Evolutionary conservation across 176 grass and related monocot species (phyloP).

Genomic region (Bromus sterilis): DNA sequence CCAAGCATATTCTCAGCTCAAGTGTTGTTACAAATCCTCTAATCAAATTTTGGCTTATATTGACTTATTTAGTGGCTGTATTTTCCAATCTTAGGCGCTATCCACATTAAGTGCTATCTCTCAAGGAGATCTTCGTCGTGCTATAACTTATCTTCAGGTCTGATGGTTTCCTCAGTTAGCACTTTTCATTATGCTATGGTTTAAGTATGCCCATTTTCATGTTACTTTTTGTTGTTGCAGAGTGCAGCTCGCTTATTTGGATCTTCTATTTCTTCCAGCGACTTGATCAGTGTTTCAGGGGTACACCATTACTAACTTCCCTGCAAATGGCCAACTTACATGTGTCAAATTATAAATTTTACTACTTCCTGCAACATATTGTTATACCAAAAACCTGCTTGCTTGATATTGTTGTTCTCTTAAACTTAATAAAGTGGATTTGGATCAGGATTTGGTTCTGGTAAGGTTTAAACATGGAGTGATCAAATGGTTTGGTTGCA

Average conservation of each 20-base stretch:
- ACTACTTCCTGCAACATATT: slow-evolving; percentile 19
- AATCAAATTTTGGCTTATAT: slow-evolving; percentile 18
- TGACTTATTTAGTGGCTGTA: slow-evolving; percentile 11
- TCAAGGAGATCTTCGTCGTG: slow-evolving; percentile 97
- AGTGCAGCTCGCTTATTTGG: slow-evolving; percentile 94
- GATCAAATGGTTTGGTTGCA: not conserved
- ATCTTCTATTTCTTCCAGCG: slow-evolving; percentile 76
- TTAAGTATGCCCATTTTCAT: not conserved
- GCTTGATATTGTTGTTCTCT: not conserved
- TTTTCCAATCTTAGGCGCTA: slow-evolving; percentile 52
- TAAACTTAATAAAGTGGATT: not conserved
- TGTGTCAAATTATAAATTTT: not conserved
- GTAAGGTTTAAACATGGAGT: not conserved
- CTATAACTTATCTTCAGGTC: slow-evolving; percentile 98
- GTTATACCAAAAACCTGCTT: not conserved
- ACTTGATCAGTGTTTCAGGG: slow-evolving; percentile 98
- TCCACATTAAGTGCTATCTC: slow-evolving; percentile 82
- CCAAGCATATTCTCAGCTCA: not conserved
- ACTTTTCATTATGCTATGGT: not conserved
- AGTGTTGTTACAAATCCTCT: not conserved
- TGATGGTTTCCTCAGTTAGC: not conserved
- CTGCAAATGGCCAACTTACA: slow-evolving; percentile 12
- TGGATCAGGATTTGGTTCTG: not conserved
- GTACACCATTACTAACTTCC: slow-evolving; percentile 33
- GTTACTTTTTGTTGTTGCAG: slow-evolving; percentile 35